Conservation (phyloP, 2,329 filamentous ascomycete genomes). For the Curvularia spicifera region DNA sequence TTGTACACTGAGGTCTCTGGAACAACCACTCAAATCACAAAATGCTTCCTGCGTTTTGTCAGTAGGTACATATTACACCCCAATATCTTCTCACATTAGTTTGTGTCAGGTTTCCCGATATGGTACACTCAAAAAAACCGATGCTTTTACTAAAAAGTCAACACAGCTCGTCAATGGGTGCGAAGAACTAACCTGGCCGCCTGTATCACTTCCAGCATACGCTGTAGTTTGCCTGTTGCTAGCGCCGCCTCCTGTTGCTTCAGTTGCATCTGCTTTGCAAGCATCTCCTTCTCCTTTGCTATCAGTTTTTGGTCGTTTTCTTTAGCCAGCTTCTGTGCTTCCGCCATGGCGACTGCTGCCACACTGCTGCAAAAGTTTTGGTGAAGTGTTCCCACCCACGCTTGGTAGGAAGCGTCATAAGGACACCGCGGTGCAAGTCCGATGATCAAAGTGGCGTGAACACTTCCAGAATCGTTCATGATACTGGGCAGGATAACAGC, state of each 20-base stretch:
- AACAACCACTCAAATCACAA: constrained; percentile 7
- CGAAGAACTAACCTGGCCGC: constrained; percentile 6
- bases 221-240: constrained; percentile 3
- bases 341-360: not conserved
- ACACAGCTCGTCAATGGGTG: not conserved
- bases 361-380: constrained; percentile 9
- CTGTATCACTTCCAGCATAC: constrained; percentile 7
- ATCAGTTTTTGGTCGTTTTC: constrained; percentile 5
- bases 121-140: constrained; percentile 5
- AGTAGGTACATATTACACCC: not conserved
- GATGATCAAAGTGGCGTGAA: constrained; percentile 3
- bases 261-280: constrained; percentile 1
- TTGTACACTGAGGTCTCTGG: not conserved
- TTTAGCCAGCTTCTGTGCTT: not conserved
- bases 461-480: not conserved
- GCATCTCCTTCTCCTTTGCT: constrained; percentile 3
- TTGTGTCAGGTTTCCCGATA: constrained; percentile 1
- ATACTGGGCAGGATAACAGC: constrained; percentile 5
- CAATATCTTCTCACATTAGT: constrained; percentile 1
- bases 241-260: constrained; percentile 4
- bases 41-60: not conserved
- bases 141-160: constrained; percentile 3
- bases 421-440: constrained; percentile 8
- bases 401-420: constrained; percentile 6
- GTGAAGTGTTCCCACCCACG: constrained; percentile 11